These are phyloP conservation scores for Leishmania guyanensis DNA, from an alignment of 208 protist genomes.

Conservation along the genomic window DNA sequence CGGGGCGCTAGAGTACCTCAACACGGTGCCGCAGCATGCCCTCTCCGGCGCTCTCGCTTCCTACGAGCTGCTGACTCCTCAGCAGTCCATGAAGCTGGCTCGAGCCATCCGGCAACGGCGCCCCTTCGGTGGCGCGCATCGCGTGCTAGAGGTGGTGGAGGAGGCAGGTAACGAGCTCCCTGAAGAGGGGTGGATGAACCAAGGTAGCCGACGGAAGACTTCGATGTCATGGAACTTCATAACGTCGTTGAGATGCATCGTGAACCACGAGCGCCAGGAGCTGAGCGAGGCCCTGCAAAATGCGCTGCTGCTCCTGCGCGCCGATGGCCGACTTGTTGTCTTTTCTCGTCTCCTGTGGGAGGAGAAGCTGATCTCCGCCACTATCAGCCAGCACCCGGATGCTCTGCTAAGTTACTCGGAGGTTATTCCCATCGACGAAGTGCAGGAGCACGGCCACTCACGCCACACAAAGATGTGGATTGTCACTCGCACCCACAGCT, in stretches of 20 bases:
- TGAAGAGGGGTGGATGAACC: conserved; percentile 73
- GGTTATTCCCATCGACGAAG: conserved; percentile 55
- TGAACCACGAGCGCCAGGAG: conserved; percentile 84
- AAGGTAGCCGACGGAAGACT: conserved; percentile 64
- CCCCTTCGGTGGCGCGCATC: conserved; percentile 51
- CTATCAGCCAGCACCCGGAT: conserved; percentile 73
- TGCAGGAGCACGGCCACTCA: conserved; percentile 63
- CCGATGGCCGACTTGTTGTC: conserved; percentile 74
- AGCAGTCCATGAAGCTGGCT: conserved; percentile 85
- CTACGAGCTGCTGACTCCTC: conserved; percentile 67
- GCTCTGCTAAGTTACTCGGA: conserved; percentile 81
- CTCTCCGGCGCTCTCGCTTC: conserved; percentile 48
- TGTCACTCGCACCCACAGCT: conserved; percentile 47
- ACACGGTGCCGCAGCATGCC: conserved; percentile 73
- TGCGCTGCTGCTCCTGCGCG: conserved; percentile 69
- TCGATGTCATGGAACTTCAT: conserved; percentile 89
- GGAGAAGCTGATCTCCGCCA: conserved; percentile 65
- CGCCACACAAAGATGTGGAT: conserved; percentile 91
- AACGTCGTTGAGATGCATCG: conserved; percentile 75
- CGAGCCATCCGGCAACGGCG: conserved; percentile 62
- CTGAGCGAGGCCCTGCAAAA: conserved; percentile 67
- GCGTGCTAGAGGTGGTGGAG: conserved; percentile 62
- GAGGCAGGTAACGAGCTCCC: conserved; percentile 61
- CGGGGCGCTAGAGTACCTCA: conserved; percentile 77
- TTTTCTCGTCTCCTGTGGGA: conserved; percentile 81